phyloP scores from a whole-genome alignment of 257 asterid species.

The Nicotiana benthamiana region DNA sequence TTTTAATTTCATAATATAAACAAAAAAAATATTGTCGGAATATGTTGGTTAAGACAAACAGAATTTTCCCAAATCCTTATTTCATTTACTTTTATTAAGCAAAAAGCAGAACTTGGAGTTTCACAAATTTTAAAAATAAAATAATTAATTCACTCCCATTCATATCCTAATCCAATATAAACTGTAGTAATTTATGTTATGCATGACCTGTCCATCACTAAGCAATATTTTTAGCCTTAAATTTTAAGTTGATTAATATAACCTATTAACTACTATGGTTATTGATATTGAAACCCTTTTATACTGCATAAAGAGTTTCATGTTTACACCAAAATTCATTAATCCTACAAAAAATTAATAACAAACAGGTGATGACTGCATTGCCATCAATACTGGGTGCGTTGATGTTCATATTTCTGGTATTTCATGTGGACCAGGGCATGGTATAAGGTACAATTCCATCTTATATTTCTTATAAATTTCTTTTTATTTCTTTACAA shows the following conservation, averaged over 20 bases:
- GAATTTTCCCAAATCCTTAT: background rate
- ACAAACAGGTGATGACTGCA: constrained; percentile 19
- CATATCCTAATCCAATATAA: too few relatives aligned
- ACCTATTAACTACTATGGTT: background rate
- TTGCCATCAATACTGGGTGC: constrained; percentile 10
- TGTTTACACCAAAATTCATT: background rate
- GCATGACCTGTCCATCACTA: too few relatives aligned
- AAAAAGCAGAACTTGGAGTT: too few relatives aligned
- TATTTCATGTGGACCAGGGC: constrained; percentile 21
- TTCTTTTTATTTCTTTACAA: background rate
- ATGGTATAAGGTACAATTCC: constrained; percentile 18
- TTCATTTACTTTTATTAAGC: background rate
- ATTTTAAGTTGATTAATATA: background rate
- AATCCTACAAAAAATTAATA: background rate
- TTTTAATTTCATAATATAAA: background rate
- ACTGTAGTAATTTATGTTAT: too few relatives aligned
- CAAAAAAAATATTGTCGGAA: background rate
- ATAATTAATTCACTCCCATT: too few relatives aligned
- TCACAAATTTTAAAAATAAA: too few relatives aligned
- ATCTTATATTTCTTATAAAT: background rate
- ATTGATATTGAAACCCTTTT: background rate
- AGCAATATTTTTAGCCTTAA: background rate
- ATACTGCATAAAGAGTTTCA: background rate
- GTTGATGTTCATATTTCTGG: background rate
- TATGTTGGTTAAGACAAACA: background rate